Percentiles rank a stretch among this genome's conserved stretches.
Evolutionary conservation across 2,329 filamentous ascomycete genomes (phyloP).

Genomic region (Aplosporella prunicola): DNA sequence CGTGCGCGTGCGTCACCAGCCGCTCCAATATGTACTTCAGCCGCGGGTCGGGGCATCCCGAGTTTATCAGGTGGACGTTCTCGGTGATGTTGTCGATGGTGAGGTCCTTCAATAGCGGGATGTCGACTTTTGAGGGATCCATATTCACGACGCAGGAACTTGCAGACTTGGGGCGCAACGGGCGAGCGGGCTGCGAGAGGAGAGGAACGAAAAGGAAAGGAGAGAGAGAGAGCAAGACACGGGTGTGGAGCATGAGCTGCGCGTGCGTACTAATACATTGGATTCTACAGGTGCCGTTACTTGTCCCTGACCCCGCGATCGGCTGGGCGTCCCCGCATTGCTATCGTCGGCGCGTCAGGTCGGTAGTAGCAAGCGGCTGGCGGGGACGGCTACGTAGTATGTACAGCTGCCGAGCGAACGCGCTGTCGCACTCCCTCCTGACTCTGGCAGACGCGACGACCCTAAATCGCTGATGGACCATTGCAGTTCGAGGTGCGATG

Average conservation of each 20-base stretch:
- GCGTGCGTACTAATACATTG: slow-evolving; percentile 5
- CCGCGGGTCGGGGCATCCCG: slow-evolving; percentile 54
- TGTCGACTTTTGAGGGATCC: slow-evolving; percentile 35
- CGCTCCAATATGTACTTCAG: slow-evolving; percentile 64
- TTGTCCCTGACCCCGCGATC: slow-evolving; percentile 11
- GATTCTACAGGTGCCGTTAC: slow-evolving; percentile 3
- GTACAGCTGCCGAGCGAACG: no score
- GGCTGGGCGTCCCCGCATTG: slow-evolving; percentile 5
- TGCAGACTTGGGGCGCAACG: not conserved
- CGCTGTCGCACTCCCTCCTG: no score
- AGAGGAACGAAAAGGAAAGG: not conserved
- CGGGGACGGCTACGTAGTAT: no score
- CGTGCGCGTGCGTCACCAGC: slow-evolving; percentile 68
- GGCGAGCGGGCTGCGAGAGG: not conserved
- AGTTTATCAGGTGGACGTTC: slow-evolving; percentile 67
- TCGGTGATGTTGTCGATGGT: slow-evolving; percentile 74
- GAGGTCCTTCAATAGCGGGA: slow-evolving; percentile 55
- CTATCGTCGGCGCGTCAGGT: slow-evolving; percentile 2
- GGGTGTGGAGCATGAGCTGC: not conserved
- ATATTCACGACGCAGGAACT: slow-evolving; percentile 19
- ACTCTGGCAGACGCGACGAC: no score
- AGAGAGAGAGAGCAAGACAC: not conserved
- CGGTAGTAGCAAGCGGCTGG: no score
- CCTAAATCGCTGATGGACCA: no score
- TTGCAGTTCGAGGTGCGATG: no score